Percentiles rank a stretch among this genome's conserved stretches.
Conservation (phyloP, 2,329 filamentous ascomycete species). For the Achaetomium macrosporum region DNA sequence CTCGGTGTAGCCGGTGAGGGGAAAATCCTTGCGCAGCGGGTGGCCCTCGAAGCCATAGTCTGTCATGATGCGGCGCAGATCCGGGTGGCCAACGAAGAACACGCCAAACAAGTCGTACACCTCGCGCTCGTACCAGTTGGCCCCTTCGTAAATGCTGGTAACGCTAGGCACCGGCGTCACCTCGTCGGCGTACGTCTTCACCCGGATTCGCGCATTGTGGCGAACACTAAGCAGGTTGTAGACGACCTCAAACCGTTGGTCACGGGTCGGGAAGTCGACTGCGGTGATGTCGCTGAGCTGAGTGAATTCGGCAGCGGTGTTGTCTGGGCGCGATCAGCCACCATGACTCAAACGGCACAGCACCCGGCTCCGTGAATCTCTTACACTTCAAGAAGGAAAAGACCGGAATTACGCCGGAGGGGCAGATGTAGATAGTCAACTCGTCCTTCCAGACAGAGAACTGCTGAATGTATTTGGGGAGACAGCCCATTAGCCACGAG, state of each 20-base stretch:
- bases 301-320: conserved; percentile 95
- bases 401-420: conserved; percentile 80
- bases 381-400: conserved; percentile 85
- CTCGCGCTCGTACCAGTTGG: conserved; percentile 98
- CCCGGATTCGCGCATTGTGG: conserved; percentile 91
- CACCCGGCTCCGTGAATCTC: background rate
- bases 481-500: conserved; percentile 90
- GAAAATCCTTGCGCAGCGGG: conserved; percentile 95
- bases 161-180: conserved; percentile 87
- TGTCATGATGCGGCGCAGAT: conserved; percentile 96
- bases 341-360: background rate
- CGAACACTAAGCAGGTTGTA: conserved; percentile 96
- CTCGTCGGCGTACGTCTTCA: conserved; percentile 99
- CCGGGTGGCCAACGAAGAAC: conserved; percentile 92
- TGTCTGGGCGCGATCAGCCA: conserved; percentile 49
- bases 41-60: conserved; percentile 99
- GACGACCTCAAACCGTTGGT: conserved; percentile 94
- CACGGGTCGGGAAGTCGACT: conserved; percentile 90
- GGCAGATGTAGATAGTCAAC: conserved; percentile 87
- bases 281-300: conserved; percentile 88
- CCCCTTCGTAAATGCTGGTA: conserved; percentile 81
- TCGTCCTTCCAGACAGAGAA: conserved; percentile 99
- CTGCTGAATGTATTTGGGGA: conserved; percentile 98
- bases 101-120: conserved; percentile 97
- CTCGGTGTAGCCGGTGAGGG: conserved; percentile 95